phyloP scores from a whole-genome alignment of 2,329 filamentous ascomycete species.

The Epichloe brachyelytri region DNA sequence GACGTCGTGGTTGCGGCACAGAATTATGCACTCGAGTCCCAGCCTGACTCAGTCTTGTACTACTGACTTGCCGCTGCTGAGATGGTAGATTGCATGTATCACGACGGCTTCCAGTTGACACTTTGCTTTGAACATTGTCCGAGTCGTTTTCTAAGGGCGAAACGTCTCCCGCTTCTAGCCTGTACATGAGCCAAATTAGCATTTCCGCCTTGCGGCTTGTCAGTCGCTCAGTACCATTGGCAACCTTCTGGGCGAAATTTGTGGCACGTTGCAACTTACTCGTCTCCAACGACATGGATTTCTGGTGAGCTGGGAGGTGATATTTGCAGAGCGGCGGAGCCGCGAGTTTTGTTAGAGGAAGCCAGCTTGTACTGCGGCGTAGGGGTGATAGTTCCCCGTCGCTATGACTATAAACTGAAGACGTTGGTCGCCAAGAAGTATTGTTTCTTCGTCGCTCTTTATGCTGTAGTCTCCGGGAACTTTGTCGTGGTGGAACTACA shows the following conservation, averaged over 20 bases:
- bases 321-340: slow-evolving; percentile 32
- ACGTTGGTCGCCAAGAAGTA: slow-evolving; percentile 33
- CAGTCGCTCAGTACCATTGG: neutral
- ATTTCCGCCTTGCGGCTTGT: neutral
- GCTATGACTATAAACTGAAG: slow-evolving; percentile 40
- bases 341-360: slow-evolving; percentile 15
- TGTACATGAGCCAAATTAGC: slow-evolving; percentile 8
- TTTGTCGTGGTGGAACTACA: slow-evolving; percentile 23
- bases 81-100: slow-evolving; percentile 8
- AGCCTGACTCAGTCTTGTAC: neutral
- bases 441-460: slow-evolving; percentile 9
- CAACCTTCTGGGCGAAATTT: neutral
- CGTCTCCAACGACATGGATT: slow-evolving; percentile 19
- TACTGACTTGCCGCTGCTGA: slow-evolving; percentile 5
- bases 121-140: slow-evolving; percentile 21
- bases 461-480: slow-evolving; percentile 18
- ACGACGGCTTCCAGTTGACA: slow-evolving; percentile 6
- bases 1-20: neutral
- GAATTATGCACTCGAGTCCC: neutral
- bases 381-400: slow-evolving; percentile 10
- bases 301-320: slow-evolving; percentile 48
- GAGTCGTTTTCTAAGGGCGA: slow-evolving; percentile 39
- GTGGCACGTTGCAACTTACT: slow-evolving; percentile 24
- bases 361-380: slow-evolving; percentile 25
- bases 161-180: slow-evolving; percentile 24